These are phyloP conservation scores for Vitis hybrid DNA, from an alignment of 177 flowering plant genomes.

Conservation along the genomic window DNA sequence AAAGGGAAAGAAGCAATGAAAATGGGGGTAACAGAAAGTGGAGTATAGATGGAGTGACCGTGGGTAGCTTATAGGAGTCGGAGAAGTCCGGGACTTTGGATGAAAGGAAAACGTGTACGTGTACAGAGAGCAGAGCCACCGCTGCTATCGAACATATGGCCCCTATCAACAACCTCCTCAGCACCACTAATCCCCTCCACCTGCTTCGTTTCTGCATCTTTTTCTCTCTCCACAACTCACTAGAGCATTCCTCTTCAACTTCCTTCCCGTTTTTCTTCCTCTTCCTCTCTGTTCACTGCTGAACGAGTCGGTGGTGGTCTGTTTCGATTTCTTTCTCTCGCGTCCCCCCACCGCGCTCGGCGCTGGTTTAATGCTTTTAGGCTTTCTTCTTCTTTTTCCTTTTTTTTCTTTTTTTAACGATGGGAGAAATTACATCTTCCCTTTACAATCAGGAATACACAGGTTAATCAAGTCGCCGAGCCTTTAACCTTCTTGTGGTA, in stretches of 20 bases:
- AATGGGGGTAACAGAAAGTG: neutral
- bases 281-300: neutral
- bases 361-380: no score
- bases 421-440: no score
- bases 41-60: conserved; percentile 19
- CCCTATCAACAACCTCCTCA: conserved; percentile 52
- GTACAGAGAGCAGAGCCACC: conserved; percentile 56
- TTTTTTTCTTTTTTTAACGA: no score
- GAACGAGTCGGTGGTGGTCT: neutral
- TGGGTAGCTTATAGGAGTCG: conserved; percentile 49
- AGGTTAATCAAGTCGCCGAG: no score
- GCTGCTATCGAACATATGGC: conserved; percentile 58
- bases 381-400: no score
- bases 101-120: conserved; percentile 43
- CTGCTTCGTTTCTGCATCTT: conserved; percentile 52
- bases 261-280: neutral
- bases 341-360: no score
- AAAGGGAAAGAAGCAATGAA: no score
- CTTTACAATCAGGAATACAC: no score
- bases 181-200: conserved; percentile 27
- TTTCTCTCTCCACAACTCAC: conserved; percentile 15
- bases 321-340: neutral
- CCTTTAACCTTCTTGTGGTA: no score
- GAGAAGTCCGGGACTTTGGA: conserved; percentile 36
- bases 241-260: neutral